These are phyloP conservation scores for Scutellaria minor DNA, from an alignment of 257 asterid genomes.

Conservation along the genomic window DNA sequence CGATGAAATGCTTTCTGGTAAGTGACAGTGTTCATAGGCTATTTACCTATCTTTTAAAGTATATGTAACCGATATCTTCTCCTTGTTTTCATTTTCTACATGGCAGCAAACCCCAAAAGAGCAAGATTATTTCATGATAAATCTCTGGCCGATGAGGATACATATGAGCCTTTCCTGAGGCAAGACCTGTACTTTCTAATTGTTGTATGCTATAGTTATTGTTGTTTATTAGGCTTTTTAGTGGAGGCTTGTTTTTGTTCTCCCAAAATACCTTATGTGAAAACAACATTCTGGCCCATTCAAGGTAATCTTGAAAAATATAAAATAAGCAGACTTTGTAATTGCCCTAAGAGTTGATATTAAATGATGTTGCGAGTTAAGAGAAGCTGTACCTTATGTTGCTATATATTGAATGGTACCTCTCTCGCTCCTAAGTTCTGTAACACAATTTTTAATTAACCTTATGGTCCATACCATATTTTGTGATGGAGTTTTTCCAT, in stretches of 20 bases:
- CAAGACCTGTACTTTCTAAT: constrained; percentile 36
- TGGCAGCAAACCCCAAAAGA: constrained; percentile 86
- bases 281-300: constrained; percentile 3
- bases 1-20: constrained; percentile 90
- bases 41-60: constrained; percentile 15
- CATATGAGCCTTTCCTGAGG: constrained; percentile 92
- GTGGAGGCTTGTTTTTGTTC: background rate
- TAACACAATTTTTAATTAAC: constrained; percentile 11
- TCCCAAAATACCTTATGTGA: background rate
- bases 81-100: constrained; percentile 19
- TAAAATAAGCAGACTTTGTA: background rate
- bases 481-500: constrained; percentile 24
- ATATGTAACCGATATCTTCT: constrained; percentile 31
- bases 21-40: constrained; percentile 21
- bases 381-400: constrained; percentile 14
- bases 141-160: constrained; percentile 71
- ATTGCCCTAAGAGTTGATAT: background rate
- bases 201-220: constrained; percentile 10
- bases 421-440: background rate
- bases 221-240: constrained; percentile 21
- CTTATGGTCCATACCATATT: background rate
- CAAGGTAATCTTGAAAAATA: background rate
- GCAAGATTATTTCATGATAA: constrained; percentile 80
- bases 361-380: constrained; percentile 24
- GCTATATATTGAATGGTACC: constrained; percentile 16